These are phyloP conservation scores for Quercus engelmannii DNA, from an alignment of 306 rosid genomes.

Conservation along the genomic window DNA sequence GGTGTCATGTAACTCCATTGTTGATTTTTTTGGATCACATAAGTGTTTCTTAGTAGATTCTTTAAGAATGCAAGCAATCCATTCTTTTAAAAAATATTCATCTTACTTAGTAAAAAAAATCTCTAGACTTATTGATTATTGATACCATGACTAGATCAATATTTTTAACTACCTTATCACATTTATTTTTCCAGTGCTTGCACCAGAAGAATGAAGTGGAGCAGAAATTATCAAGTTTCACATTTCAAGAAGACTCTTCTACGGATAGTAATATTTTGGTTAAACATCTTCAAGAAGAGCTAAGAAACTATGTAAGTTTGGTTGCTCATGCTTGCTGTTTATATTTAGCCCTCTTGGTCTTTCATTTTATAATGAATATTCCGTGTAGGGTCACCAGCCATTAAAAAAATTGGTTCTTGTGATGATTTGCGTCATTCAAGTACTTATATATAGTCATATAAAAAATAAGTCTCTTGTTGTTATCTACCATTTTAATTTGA, in stretches of 20 bases:
- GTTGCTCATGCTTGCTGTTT: not conserved
- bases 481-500: not conserved
- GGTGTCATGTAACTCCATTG: too few relatives aligned
- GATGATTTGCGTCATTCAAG: not conserved
- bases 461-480: not conserved
- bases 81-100: too few relatives aligned
- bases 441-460: not conserved
- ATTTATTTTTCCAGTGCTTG: constrained; percentile 62
- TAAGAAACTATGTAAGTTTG: constrained; percentile 69
- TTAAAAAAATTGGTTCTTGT: not conserved
- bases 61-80: too few relatives aligned
- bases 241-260: constrained; percentile 54
- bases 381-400: constrained; percentile 1
- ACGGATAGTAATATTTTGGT: constrained; percentile 47
- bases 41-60: too few relatives aligned
- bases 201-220: constrained; percentile 74
- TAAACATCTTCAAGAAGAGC: constrained; percentile 86
- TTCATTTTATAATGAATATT: constrained; percentile 10
- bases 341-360: not conserved
- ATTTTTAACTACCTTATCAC: not conserved
- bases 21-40: too few relatives aligned
- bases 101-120: not conserved
- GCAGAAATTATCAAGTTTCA: constrained; percentile 59
- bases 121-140: constrained; percentile 6
- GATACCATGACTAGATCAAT: not conserved